Evolutionary conservation across 257 asterid genomes (phyloP).

Genomic region (Salvia miltiorrhiza): DNA sequence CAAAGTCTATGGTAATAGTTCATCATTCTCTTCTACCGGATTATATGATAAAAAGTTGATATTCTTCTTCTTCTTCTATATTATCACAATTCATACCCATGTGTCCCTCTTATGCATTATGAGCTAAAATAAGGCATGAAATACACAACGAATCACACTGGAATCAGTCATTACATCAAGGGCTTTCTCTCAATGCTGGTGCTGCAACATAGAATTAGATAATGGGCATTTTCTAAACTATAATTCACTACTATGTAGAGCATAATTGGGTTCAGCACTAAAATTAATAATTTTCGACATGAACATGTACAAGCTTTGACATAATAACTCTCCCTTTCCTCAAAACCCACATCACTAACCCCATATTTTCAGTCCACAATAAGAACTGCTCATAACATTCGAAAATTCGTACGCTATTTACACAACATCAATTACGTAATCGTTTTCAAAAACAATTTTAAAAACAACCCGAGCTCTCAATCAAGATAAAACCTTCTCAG

Average conservation of each 20-base stretch:
- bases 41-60: neutral
- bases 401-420: neutral
- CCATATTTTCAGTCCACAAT: neutral
- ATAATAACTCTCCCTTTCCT: conserved; percentile 3
- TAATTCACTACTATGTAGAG: neutral
- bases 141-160: neutral
- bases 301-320: neutral
- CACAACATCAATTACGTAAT: neutral
- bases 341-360: neutral
- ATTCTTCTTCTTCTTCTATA: neutral
- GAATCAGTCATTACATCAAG: neutral
- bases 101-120: neutral
- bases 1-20: conserved; percentile 2
- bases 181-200: neutral
- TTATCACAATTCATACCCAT: neutral
- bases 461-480: conserved; percentile 5
- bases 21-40: neutral
- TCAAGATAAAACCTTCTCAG: neutral
- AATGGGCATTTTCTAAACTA: neutral
- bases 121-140: neutral
- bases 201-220: neutral
- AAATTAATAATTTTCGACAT: neutral
- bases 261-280: neutral
- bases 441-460: neutral
- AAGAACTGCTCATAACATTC: neutral